Conservation (phyloP, 495 filamentous ascomycete species). For the Hypomontagnella submonticulosa region DNA sequence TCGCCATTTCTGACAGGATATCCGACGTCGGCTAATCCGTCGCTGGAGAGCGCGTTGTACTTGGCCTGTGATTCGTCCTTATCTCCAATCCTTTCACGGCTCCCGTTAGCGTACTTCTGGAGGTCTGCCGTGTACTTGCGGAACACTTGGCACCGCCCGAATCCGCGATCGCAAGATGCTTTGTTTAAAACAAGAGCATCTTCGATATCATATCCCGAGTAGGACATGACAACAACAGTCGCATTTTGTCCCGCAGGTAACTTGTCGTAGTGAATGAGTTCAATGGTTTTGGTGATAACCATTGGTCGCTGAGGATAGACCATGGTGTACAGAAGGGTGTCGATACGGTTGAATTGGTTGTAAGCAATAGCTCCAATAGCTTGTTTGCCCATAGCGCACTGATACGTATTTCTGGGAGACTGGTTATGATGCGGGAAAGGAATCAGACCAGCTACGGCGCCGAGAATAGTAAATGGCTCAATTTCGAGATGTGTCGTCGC, state of each 20-base stretch:
- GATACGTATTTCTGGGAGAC: slow-evolving; percentile 98
- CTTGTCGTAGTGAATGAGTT: slow-evolving; percentile 97
- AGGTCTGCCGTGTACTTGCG: slow-evolving; percentile 83
- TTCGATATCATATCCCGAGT: slow-evolving; percentile 99
- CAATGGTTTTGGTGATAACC: slow-evolving; percentile 96
- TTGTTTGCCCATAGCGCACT: slow-evolving; percentile 99
- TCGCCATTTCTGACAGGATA: slow-evolving; percentile 77
- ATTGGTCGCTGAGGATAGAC: slow-evolving; percentile 98
- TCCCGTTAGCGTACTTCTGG: slow-evolving; percentile 82
- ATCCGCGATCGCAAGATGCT: slow-evolving; percentile 91
- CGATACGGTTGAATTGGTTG: slow-evolving; percentile 95
- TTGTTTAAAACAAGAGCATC: slow-evolving; percentile 98
- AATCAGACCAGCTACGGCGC: slow-evolving; percentile 96
- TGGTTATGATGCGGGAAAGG: slow-evolving; percentile 99
- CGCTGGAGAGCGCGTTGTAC: slow-evolving; percentile 75
- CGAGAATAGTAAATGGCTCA: slow-evolving; percentile 95
- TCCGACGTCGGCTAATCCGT: slow-evolving; percentile 88
- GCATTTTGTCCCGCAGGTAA: slow-evolving; percentile 96
- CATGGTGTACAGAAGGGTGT: slow-evolving; percentile 94
- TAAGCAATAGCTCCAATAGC: slow-evolving; percentile 97
- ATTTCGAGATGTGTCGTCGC: slow-evolving; percentile 95
- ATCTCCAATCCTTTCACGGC: slow-evolving; percentile 76
- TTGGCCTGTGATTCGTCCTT: slow-evolving; percentile 73
- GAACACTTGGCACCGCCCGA: slow-evolving; percentile 96
- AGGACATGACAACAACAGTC: slow-evolving; percentile 98